These are phyloP conservation scores for Entomortierella chlamydospora DNA, from an alignment of 192 early-diverging fungal genomes.

Conservation along the genomic window DNA sequence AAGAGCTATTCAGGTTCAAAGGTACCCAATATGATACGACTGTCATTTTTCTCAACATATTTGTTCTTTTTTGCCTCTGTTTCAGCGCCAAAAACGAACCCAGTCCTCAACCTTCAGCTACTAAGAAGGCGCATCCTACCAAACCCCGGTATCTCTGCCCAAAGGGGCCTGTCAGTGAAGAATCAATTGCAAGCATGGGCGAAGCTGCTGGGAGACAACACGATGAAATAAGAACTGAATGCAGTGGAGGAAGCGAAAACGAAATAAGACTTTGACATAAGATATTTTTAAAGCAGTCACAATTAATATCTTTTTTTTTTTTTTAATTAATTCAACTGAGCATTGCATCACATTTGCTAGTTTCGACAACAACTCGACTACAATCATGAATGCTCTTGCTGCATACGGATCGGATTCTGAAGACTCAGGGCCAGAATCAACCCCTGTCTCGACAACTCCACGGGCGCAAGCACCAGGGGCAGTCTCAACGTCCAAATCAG, in stretches of 20 bases:
- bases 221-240: constrained; percentile 26
- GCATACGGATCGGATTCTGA: constrained; percentile 51
- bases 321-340: too few relatives aligned
- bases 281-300: too few relatives aligned
- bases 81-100: background rate
- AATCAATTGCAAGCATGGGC: constrained; percentile 29
- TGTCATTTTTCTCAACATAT: too few relatives aligned
- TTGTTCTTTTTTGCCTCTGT: too few relatives aligned
- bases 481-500: background rate
- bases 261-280: too few relatives aligned
- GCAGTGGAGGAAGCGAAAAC: constrained; percentile 6
- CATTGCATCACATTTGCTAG: background rate
- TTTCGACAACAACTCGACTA: background rate
- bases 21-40: too few relatives aligned
- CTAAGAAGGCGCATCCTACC: constrained; percentile 32
- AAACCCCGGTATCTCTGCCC: constrained; percentile 32
- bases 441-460: background rate
- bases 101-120: constrained; percentile 1
- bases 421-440: constrained; percentile 32
- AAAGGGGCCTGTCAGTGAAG: constrained; percentile 19
- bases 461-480: background rate
- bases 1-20: too few relatives aligned
- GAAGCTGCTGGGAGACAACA: constrained; percentile 31
- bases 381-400: constrained; percentile 36
- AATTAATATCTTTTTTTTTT: too few relatives aligned